Percentiles rank a stretch among this genome's conserved stretches.
phyloP scores from a whole-genome alignment of 306 rosid genomes.

The Castanea crenata region DNA sequence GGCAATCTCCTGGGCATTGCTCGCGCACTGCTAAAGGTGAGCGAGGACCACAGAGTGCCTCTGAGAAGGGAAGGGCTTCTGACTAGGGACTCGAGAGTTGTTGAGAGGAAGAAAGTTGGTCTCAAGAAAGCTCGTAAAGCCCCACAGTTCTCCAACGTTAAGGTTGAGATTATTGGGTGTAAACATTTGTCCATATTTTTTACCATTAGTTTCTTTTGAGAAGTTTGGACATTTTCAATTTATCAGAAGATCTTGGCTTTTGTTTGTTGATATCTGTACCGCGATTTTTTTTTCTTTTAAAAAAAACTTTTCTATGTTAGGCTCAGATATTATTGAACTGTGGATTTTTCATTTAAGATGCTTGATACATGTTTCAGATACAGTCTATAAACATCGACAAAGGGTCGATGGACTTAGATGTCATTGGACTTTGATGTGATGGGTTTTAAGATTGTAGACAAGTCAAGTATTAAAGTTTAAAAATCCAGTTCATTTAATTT shows the following conservation, averaged over 20 bases:
- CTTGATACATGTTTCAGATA: neutral
- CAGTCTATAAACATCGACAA: neutral
- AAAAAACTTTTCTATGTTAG: neutral
- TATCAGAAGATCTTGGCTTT: neutral
- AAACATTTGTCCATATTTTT: slow-evolving; percentile 6
- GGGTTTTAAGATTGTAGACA: neutral
- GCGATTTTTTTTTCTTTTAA: neutral
- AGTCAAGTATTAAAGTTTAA: too few species aligned
- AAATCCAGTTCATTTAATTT: too few species aligned
- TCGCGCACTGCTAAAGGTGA: slow-evolving; percentile 87
- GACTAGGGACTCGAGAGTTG: slow-evolving; percentile 91
- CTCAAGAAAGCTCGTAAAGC: slow-evolving; percentile 99
- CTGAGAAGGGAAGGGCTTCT: slow-evolving; percentile 83
- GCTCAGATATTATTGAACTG: neutral
- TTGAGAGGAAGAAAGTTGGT: slow-evolving; percentile 97
- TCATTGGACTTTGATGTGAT: neutral
- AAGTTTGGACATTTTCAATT: neutral
- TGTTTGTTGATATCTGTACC: neutral
- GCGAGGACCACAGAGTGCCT: slow-evolving; percentile 76
- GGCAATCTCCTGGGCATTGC: slow-evolving; percentile 95
- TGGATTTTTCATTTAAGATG: neutral
- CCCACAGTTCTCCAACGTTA: slow-evolving; percentile 93
- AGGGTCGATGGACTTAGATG: neutral
- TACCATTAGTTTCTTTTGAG: neutral
- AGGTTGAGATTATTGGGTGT: slow-evolving; percentile 30